Conservation (phyloP, 2,329 filamentous ascomycete genomes). For the Pezicula radicicola region DNA sequence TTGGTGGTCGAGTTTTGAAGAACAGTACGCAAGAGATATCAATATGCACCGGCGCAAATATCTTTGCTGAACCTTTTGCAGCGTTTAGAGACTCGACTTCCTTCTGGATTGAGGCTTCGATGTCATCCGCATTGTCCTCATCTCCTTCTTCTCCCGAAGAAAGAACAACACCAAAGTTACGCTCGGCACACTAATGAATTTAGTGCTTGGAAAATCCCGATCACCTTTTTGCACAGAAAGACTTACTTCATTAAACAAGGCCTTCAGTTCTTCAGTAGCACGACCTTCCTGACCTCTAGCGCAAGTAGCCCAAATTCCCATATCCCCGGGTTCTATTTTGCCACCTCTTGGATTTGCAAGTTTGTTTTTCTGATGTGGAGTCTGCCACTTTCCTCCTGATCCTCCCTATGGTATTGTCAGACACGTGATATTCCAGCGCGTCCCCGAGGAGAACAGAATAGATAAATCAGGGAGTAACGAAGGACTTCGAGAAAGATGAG, state of each 20-base stretch:
- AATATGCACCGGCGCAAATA: slow-evolving; percentile 51
- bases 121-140: slow-evolving; percentile 54
- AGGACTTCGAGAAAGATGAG: too few relatives aligned
- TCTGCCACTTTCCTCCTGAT: slow-evolving; percentile 57
- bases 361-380: slow-evolving; percentile 54
- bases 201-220: slow-evolving; percentile 1
- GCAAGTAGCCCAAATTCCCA: slow-evolving; percentile 77
- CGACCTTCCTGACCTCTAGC: slow-evolving; percentile 68
- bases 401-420: slow-evolving; percentile 32
- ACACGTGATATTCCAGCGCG: too few relatives aligned
- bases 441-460: too few relatives aligned
- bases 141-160: slow-evolving; percentile 34
- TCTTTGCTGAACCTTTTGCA: slow-evolving; percentile 33
- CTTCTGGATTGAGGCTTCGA: slow-evolving; percentile 69
- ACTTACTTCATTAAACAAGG: slow-evolving; percentile 64
- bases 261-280: slow-evolving; percentile 63
- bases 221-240: slow-evolving; percentile 5
- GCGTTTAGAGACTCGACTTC: slow-evolving; percentile 65
- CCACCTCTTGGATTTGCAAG: slow-evolving; percentile 38
- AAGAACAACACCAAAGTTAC: slow-evolving; percentile 46
- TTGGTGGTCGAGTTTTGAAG: slow-evolving; percentile 51
- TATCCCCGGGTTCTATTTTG: slow-evolving; percentile 63
- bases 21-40: slow-evolving; percentile 63
- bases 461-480: too few relatives aligned
- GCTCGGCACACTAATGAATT: slow-evolving; percentile 59